Conservation (phyloP, 345 rosid genomes). For the Eucalyptus lansdowneana region DNA sequence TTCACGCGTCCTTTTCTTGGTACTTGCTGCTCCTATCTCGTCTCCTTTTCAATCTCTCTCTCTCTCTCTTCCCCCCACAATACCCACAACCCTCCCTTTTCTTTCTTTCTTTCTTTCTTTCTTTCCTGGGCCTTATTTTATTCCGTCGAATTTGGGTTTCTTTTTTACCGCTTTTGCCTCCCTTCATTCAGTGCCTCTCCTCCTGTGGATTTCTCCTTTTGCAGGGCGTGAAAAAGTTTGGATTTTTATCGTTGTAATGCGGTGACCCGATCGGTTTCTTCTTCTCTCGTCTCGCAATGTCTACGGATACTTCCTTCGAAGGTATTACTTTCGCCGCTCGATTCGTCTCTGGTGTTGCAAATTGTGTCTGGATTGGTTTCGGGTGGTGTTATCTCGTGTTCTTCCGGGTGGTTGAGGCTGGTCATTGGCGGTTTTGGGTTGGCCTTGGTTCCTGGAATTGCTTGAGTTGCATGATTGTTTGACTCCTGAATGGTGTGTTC, state of each 20-base stretch:
- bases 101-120: not conserved
- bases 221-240: not conserved
- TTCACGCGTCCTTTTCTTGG: not conserved
- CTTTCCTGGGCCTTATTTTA: not conserved
- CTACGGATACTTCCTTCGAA: not conserved
- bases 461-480: not conserved
- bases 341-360: not conserved
- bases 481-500: not conserved
- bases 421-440: not conserved
- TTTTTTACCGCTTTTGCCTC: not conserved
- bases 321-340: not conserved
- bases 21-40: not conserved
- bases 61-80: not conserved
- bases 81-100: not conserved
- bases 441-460: not conserved
- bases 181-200: not conserved
- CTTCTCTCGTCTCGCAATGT: not conserved
- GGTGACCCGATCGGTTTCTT: not conserved
- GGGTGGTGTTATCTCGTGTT: not conserved
- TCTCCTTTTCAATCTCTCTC: not conserved
- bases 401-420: not conserved
- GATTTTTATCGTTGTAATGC: not conserved
- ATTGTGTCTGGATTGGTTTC: not conserved
- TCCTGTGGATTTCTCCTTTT: not conserved
- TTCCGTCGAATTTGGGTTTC: not conserved